Evolutionary conservation across 352 stramenopile species (phyloP).

Genomic region (Thalassiosira mediterranea): DNA sequence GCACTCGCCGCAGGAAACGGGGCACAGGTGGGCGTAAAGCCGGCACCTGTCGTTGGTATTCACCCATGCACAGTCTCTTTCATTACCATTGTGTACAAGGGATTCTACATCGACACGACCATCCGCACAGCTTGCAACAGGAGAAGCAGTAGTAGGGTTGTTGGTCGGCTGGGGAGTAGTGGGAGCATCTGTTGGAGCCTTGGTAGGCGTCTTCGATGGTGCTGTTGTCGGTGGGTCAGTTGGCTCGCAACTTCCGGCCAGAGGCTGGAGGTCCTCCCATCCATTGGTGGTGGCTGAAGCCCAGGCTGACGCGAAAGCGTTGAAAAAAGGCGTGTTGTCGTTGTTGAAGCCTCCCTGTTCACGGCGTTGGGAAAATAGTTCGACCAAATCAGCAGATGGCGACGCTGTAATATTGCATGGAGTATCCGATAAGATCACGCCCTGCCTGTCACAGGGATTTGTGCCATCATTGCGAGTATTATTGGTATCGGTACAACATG

Average conservation of each 20-base stretch:
- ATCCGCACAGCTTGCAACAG: not conserved
- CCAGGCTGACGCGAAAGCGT: conserved; percentile 30
- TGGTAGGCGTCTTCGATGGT: not conserved
- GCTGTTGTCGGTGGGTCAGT: not conserved
- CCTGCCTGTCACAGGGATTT: not conserved
- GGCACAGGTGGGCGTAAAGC: not conserved
- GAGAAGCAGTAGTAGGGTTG: not conserved
- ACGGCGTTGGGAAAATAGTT: conserved; percentile 2
- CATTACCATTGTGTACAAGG: not conserved
- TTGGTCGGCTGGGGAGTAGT: not conserved
- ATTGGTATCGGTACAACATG: conserved; percentile 18
- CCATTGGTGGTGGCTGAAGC: conserved; percentile 32
- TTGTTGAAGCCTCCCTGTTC: conserved; percentile 6
- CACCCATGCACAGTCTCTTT: not conserved
- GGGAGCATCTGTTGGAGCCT: conserved; percentile 6
- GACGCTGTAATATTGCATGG: not conserved
- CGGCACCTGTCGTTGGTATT: not conserved
- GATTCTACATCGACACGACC: too few relatives aligned
- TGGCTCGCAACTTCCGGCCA: too few relatives aligned
- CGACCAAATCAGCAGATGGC: conserved; percentile 8
- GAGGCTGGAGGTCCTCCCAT: conserved; percentile 3
- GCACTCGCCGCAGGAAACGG: conserved; percentile 7
- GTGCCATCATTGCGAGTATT: not conserved
- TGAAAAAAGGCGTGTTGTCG: conserved; percentile 38
- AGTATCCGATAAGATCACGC: not conserved